Percentiles rank a stretch among this genome's conserved stretches.
Evolutionary conservation across 2,329 filamentous ascomycete genomes (phyloP).

Genomic region (Aspergillus carbonarius): DNA sequence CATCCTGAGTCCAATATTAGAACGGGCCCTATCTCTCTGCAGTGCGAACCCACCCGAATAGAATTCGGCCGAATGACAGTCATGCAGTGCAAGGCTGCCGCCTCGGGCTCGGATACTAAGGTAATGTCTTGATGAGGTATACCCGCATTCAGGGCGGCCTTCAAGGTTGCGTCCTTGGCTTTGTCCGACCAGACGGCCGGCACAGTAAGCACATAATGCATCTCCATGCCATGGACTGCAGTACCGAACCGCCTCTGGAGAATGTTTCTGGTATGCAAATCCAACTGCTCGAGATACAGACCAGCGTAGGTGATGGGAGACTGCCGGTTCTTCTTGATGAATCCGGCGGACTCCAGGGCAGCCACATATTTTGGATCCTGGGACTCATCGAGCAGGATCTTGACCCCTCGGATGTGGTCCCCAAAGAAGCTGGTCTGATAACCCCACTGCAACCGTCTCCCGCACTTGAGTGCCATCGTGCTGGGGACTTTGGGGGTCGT

Average conservation of each 20-base stretch:
- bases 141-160: conserved; percentile 19
- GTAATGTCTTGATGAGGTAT: conserved; percentile 12
- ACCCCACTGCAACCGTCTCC: conserved; percentile 22
- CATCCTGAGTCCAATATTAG: conserved; percentile 15
- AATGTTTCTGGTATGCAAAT: conserved; percentile 5
- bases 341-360: not conserved
- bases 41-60: conserved; percentile 18
- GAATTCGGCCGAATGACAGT: conserved; percentile 25
- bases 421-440: conserved; percentile 21
- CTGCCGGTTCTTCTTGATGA: conserved; percentile 6
- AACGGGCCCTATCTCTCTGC: too few relatives aligned
- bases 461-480: conserved; percentile 10
- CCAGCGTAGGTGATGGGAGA: conserved; percentile 7
- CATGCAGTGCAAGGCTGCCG: conserved; percentile 35
- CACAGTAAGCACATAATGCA: conserved; percentile 30
- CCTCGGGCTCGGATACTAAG: conserved; percentile 30
- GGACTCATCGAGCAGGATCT: conserved; percentile 22
- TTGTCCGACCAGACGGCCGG: conserved; percentile 39
- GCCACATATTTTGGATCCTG: conserved; percentile 10
- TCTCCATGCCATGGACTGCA: conserved; percentile 18
- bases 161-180: conserved; percentile 30
- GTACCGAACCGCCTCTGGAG: conserved; percentile 13
- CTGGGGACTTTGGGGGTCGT: conserved; percentile 25
- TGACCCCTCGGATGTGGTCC: conserved; percentile 25
- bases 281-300: conserved; percentile 11